phyloP scores from a whole-genome alignment of 768 basidiomycete species.

The Pisolithus marmoratus region DNA sequence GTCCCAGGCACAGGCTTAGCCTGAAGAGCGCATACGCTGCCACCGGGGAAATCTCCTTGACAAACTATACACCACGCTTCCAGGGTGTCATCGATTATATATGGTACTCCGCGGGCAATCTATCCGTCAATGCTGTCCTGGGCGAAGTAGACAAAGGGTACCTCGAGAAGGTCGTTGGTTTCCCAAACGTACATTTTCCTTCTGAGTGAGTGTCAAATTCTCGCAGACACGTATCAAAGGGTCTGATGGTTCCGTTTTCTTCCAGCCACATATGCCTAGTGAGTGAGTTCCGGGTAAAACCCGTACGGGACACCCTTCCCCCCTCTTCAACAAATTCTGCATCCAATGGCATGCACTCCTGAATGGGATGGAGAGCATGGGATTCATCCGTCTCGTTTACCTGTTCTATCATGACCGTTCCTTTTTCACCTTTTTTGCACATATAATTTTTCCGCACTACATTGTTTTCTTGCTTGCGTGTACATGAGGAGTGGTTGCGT shows the following conservation, averaged over 20 bases:
- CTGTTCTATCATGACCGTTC: slow-evolving; percentile 5
- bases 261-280: slow-evolving; percentile 67
- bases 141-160: slow-evolving; percentile 84
- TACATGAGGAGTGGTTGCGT: slow-evolving; percentile 13
- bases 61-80: slow-evolving; percentile 88
- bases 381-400: slow-evolving; percentile 8
- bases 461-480: slow-evolving; percentile 22
- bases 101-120: slow-evolving; percentile 75
- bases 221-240: not conserved
- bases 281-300: slow-evolving; percentile 75
- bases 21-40: slow-evolving; percentile 82
- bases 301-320: slow-evolving; percentile 44
- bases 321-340: slow-evolving; percentile 34
- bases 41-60: slow-evolving; percentile 60
- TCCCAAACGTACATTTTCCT: slow-evolving; percentile 95
- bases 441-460: slow-evolving; percentile 20
- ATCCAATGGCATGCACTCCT: slow-evolving; percentile 31
- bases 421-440: slow-evolving; percentile 16
- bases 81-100: slow-evolving; percentile 88
- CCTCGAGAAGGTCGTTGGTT: slow-evolving; percentile 87
- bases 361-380: slow-evolving; percentile 4
- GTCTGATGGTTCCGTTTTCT: not conserved
- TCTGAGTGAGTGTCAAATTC: slow-evolving; percentile 70
- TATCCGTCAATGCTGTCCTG: slow-evolving; percentile 78
- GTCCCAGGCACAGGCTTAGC: slow-evolving; percentile 70